Conservation (phyloP, 805 yeast species). For the Metschnikowia vanudenii region DNA sequence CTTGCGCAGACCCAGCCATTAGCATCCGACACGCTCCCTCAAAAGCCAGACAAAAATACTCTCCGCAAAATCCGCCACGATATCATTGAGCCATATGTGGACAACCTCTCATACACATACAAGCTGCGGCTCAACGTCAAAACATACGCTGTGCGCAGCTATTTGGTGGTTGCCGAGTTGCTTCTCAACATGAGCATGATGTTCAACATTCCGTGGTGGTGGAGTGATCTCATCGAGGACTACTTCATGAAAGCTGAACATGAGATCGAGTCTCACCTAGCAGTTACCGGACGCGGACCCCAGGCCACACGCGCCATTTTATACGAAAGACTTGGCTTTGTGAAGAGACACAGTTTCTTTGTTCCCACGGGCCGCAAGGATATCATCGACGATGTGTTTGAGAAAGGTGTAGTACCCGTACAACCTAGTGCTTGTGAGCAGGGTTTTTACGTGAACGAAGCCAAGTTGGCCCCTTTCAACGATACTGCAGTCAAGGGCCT, state of each 20-base stretch:
- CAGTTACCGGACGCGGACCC: slow-evolving; percentile 41
- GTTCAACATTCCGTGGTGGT: slow-evolving; percentile 44
- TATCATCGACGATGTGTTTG: slow-evolving; percentile 13
- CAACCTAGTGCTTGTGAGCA: slow-evolving; percentile 28
- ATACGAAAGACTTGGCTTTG: slow-evolving; percentile 39
- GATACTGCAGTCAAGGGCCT: slow-evolving; percentile 48
- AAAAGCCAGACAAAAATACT: slow-evolving; percentile 39
- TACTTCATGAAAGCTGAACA: slow-evolving; percentile 47
- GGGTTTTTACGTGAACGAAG: slow-evolving; percentile 33
- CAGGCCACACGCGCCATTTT: slow-evolving; percentile 46
- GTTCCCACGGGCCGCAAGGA: slow-evolving; percentile 13
- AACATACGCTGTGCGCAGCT: slow-evolving; percentile 67
- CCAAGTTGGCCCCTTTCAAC: slow-evolving; percentile 34
- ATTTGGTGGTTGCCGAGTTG: slow-evolving; percentile 69
- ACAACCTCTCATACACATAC: slow-evolving; percentile 72
- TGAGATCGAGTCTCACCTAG: slow-evolving; percentile 44
- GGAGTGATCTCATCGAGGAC: slow-evolving; percentile 44
- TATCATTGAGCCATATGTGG: slow-evolving; percentile 59
- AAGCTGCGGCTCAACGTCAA: slow-evolving; percentile 67
- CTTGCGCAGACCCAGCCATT: slow-evolving; percentile 50
- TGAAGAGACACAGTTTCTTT: slow-evolving; percentile 12
- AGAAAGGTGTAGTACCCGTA: slow-evolving; percentile 9
- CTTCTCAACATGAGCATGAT: slow-evolving; percentile 48
- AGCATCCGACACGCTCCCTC: slow-evolving; percentile 19
- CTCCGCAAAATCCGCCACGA: slow-evolving; percentile 51